Conservation (phyloP, 1,139 yeast species). For the Pichia sp. region DNA sequence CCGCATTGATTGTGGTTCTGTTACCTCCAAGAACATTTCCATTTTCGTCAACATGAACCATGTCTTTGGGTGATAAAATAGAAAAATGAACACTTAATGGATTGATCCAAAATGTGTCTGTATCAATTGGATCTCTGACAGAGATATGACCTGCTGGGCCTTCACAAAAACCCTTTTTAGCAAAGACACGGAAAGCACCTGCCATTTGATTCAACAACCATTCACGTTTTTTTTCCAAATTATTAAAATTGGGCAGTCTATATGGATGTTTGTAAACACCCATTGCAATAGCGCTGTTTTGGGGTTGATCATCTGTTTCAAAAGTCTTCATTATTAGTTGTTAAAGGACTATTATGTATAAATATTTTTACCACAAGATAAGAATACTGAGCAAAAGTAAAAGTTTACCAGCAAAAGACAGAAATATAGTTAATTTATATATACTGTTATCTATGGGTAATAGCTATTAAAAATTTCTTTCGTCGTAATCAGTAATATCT, state of each 20-base stretch:
- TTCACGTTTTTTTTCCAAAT: slow-evolving; percentile 43
- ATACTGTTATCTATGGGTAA: too few relatives aligned
- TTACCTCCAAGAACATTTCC: slow-evolving; percentile 49
- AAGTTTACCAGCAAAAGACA: too few relatives aligned
- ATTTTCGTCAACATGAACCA: slow-evolving; percentile 64
- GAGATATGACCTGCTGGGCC: slow-evolving; percentile 78
- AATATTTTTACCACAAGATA: too few relatives aligned
- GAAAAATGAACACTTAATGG: slow-evolving; percentile 68
- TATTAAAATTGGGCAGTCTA: slow-evolving; percentile 40
- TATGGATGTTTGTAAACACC: slow-evolving; percentile 27
- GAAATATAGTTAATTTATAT: too few relatives aligned
- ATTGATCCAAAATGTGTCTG: slow-evolving; percentile 67
- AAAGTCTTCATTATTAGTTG: neutral
- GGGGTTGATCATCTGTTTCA: too few relatives aligned
- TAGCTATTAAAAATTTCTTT: too few relatives aligned
- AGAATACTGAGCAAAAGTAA: too few relatives aligned
- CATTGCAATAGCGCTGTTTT: slow-evolving; percentile 38
- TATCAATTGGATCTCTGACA: slow-evolving; percentile 63
- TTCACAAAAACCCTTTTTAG: slow-evolving; percentile 59
- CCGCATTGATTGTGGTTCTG: slow-evolving; percentile 55
- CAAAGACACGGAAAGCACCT: slow-evolving; percentile 69
- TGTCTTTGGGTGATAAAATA: slow-evolving; percentile 57
- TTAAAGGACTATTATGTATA: too few relatives aligned
- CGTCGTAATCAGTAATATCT: too few relatives aligned
- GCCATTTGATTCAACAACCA: slow-evolving; percentile 70